These are phyloP conservation scores for Colletotrichum sp. DNA, from an alignment of 2,329 filamentous ascomycete species.

Conservation along the genomic window DNA sequence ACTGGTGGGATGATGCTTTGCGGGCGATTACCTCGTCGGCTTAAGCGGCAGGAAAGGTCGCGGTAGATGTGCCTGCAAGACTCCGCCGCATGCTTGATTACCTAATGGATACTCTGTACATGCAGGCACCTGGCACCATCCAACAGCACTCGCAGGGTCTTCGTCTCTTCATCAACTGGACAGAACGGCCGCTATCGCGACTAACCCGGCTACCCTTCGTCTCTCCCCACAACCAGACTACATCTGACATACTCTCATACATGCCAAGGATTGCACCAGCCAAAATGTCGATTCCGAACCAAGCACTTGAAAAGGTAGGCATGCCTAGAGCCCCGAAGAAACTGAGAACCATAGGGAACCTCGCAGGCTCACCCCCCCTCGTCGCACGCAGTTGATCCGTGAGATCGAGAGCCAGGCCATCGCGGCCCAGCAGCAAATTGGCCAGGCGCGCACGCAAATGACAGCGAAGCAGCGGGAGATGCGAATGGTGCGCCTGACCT, in stretches of 20 bases:
- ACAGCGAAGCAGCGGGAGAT: constrained; percentile 85
- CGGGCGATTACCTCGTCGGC: not conserved
- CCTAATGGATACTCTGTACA: not conserved
- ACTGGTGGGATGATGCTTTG: not conserved
- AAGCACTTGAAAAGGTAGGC: constrained; percentile 87
- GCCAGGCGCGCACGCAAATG: constrained; percentile 83
- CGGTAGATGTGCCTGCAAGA: not conserved
- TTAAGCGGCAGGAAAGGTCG: not conserved
- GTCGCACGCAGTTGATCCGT: constrained; percentile 71
- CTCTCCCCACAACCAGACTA: not conserved
- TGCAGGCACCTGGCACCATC: not conserved
- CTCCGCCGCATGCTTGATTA: not conserved
- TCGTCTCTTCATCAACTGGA: not conserved
- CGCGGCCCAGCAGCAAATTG: constrained; percentile 90
- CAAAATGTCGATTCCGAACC: constrained; percentile 90
- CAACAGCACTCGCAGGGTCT: not conserved
- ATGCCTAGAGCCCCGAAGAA: not conserved
- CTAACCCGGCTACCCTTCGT: not conserved
- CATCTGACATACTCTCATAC: not conserved
- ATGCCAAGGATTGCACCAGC: not conserved
- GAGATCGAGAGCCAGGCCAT: constrained; percentile 93
- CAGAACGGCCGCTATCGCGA: not conserved
- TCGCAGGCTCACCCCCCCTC: constrained; percentile 5
- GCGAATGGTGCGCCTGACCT: constrained; percentile 86
- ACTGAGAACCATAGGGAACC: not conserved